Evolutionary conservation across 192 early-diverging fungal species (phyloP).

Genomic region (Coemansia reversa): DNA sequence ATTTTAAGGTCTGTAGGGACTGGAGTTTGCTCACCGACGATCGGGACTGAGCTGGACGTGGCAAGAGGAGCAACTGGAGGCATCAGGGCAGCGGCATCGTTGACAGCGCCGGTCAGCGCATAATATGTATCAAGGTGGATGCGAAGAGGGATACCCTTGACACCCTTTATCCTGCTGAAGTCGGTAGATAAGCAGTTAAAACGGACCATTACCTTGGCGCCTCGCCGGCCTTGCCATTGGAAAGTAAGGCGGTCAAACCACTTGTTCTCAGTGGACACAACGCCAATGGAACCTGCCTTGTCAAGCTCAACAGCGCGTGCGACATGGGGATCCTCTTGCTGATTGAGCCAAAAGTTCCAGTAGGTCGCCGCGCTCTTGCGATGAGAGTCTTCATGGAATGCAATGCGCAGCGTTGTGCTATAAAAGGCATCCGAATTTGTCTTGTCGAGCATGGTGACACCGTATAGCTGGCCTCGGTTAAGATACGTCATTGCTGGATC

Average conservation of each 20-base stretch:
- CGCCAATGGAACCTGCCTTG: constrained; percentile 58
- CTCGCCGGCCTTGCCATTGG: constrained; percentile 66
- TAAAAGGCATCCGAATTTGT: constrained; percentile 54
- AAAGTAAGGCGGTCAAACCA: constrained; percentile 70
- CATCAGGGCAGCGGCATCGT: constrained; percentile 9
- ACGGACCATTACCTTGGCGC: constrained; percentile 64
- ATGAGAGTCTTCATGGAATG: constrained; percentile 72
- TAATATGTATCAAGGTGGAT: constrained; percentile 46
- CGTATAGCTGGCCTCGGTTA: constrained; percentile 70
- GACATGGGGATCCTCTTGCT: constrained; percentile 58
- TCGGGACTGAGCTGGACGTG: constrained; percentile 4
- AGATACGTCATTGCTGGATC: constrained; percentile 68
- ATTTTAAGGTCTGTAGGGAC: neutral
- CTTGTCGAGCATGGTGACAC: constrained; percentile 56
- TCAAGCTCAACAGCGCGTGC: constrained; percentile 69
- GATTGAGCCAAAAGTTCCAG: constrained; percentile 77
- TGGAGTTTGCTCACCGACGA: neutral
- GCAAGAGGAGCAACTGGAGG: constrained; percentile 6
- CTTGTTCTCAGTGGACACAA: constrained; percentile 56
- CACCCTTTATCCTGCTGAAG: constrained; percentile 78
- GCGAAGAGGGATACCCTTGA: constrained; percentile 73
- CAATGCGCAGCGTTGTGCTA: constrained; percentile 59
- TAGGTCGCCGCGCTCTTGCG: constrained; percentile 61
- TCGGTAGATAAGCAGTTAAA: constrained; percentile 80
- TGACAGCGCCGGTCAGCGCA: constrained; percentile 10